Evolutionary conservation across 495 filamentous ascomycete genomes (phyloP).

Genomic region (Lasiosphaeris hirsuta): DNA sequence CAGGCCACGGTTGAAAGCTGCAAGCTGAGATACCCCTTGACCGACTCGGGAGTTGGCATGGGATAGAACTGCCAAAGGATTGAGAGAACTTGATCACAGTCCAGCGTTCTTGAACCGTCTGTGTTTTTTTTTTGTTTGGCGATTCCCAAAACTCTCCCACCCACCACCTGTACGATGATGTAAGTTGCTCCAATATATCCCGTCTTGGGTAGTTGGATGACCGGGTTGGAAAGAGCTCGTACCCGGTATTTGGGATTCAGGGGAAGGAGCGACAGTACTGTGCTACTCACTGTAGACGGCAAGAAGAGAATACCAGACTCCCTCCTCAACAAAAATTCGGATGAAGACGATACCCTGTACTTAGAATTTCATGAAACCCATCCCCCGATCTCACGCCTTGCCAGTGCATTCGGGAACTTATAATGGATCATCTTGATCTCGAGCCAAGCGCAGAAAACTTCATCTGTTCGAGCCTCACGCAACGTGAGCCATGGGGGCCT

Average conservation of each 20-base stretch:
- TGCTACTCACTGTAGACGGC: neutral
- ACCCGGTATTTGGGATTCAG: neutral
- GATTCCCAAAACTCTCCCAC: too few species aligned
- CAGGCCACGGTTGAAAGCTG: neutral
- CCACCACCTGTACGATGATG: too few species aligned
- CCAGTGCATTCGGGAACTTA: too few species aligned
- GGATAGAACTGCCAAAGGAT: too few species aligned
- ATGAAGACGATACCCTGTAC: constrained; percentile 15
- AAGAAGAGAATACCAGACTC: neutral
- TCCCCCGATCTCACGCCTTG: neutral
- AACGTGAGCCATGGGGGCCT: constrained; percentile 46
- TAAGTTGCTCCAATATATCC: too few species aligned
- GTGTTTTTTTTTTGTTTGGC: too few species aligned
- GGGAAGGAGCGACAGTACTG: constrained; percentile 10
- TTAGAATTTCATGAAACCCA: neutral
- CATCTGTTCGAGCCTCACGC: constrained; percentile 56
- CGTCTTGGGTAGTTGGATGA: too few species aligned
- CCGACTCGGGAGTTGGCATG: too few species aligned
- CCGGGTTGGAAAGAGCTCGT: too few species aligned
- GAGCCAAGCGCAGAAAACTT: constrained; percentile 17
- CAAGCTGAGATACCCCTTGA: neutral
- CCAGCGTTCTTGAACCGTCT: too few species aligned
- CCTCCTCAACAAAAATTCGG: neutral
- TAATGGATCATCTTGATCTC: constrained; percentile 1
- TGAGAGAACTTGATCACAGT: too few species aligned